phyloP scores from a whole-genome alignment of 495 filamentous ascomycete species.

The Neurospora sp. region DNA sequence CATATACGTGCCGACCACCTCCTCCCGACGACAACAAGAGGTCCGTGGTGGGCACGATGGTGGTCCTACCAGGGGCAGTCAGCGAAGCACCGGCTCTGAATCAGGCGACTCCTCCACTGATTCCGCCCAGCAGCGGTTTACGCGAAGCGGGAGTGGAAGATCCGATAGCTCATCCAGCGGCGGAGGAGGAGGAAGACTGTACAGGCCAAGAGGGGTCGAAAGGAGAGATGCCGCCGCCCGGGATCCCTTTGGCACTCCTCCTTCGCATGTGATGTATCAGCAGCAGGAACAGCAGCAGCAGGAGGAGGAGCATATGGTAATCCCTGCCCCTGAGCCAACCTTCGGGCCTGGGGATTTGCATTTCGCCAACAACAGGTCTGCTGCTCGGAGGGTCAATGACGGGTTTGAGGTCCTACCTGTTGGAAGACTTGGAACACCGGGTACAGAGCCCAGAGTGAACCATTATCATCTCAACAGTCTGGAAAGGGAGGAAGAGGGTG shows the following conservation, averaged over 20 bases:
- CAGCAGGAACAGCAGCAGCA: neutral
- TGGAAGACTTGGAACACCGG: slow-evolving; percentile 35
- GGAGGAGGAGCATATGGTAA: neutral
- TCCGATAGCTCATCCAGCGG: slow-evolving; percentile 17
- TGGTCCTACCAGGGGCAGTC: slow-evolving; percentile 3
- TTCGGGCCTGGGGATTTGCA: slow-evolving; percentile 35
- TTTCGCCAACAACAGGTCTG: slow-evolving; percentile 22
- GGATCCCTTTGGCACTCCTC: slow-evolving; percentile 16
- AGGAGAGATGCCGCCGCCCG: neutral
- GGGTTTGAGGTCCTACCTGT: slow-evolving; percentile 53
- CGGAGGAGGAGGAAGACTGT: neutral
- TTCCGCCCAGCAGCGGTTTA: slow-evolving; percentile 13
- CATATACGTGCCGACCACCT: slow-evolving; percentile 15
- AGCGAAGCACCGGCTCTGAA: slow-evolving; percentile 25
- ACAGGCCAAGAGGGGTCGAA: neutral
- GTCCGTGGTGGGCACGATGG: neutral
- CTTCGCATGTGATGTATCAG: neutral
- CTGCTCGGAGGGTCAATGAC: slow-evolving; percentile 47
- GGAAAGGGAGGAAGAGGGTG: neutral
- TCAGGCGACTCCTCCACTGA: slow-evolving; percentile 17
- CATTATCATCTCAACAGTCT: neutral
- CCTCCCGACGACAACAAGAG: slow-evolving; percentile 5
- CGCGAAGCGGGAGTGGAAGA: slow-evolving; percentile 11
- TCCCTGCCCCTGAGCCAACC: slow-evolving; percentile 14
- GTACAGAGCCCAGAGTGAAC: neutral